These are phyloP conservation scores for Candida broadrunensis DNA, from an alignment of 805 yeast species.

Conservation along the genomic window DNA sequence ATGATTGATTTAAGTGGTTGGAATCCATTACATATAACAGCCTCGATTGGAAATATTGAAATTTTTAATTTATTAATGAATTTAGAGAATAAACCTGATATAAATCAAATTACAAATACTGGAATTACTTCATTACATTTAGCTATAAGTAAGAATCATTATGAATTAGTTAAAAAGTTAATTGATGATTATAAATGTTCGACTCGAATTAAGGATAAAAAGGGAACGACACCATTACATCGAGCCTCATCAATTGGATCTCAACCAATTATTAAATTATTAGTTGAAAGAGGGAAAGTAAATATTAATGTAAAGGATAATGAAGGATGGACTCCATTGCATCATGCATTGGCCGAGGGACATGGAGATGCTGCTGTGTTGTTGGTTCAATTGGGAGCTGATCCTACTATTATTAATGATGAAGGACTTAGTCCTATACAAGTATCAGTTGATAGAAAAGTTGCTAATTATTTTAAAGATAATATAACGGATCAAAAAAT, in stretches of 20 bases:
- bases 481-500: neutral
- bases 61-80: constrained; percentile 50
- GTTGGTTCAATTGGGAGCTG: constrained; percentile 69
- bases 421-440: constrained; percentile 49
- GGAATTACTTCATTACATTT: constrained; percentile 77
- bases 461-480: constrained; percentile 18
- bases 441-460: constrained; percentile 34
- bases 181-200: constrained; percentile 55
- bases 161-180: constrained; percentile 51
- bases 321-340: constrained; percentile 82
- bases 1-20: constrained; percentile 74
- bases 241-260: constrained; percentile 83
- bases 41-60: constrained; percentile 63
- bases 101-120: constrained; percentile 57
- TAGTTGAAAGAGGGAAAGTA: constrained; percentile 52
- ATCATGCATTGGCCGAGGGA: constrained; percentile 90
- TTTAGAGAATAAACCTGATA: constrained; percentile 49
- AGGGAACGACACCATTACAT: constrained; percentile 66
- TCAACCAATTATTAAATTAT: constrained; percentile 48
- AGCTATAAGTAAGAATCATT: constrained; percentile 69
- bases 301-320: constrained; percentile 68
- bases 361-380: constrained; percentile 70
- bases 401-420: constrained; percentile 39
- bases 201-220: constrained; percentile 63
- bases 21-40: constrained; percentile 84